A percentile compares a stretch with the other conserved stretches of the same genome.
phyloP scores from a whole-genome alignment of 495 filamentous ascomycete genomes.

The Podospora pseudoanserina region DNA sequence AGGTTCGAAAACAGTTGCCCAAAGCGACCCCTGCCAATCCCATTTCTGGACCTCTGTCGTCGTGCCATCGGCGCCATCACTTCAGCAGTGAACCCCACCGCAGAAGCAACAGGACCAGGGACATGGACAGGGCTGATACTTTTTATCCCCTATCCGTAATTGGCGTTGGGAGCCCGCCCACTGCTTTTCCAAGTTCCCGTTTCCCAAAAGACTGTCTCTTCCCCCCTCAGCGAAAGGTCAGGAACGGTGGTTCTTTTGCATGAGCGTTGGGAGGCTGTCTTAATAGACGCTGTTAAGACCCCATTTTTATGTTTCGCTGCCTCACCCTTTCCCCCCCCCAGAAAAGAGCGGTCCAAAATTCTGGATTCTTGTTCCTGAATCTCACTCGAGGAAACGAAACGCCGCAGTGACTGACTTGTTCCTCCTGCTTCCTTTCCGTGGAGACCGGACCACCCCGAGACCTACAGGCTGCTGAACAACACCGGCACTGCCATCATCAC shows the following conservation, averaged over 20 bases:
- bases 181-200: slow-evolving; percentile 1
- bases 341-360: not conserved
- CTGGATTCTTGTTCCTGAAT: not conserved
- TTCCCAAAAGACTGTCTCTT: not conserved
- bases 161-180: slow-evolving; percentile 4
- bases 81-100: slow-evolving; percentile 8
- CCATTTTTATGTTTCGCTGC: not conserved
- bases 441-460: not conserved
- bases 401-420: not conserved
- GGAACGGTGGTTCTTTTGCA: not conserved
- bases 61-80: not conserved
- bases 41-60: not conserved
- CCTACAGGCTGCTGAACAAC: not conserved
- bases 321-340: not conserved
- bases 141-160: not conserved
- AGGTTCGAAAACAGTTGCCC: not conserved
- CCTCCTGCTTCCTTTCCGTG: not conserved
- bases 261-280: not conserved
- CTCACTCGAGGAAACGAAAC: slow-evolving; percentile 2
- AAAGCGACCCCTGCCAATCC: not conserved
- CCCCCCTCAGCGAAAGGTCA: not conserved
- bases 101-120: slow-evolving; percentile 8
- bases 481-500: not conserved
- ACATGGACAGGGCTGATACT: slow-evolving; percentile 8
- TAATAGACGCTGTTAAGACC: not conserved